Conservation (phyloP, 768 basidiomycete species). For the Boletus vermiculosoides region DNA sequence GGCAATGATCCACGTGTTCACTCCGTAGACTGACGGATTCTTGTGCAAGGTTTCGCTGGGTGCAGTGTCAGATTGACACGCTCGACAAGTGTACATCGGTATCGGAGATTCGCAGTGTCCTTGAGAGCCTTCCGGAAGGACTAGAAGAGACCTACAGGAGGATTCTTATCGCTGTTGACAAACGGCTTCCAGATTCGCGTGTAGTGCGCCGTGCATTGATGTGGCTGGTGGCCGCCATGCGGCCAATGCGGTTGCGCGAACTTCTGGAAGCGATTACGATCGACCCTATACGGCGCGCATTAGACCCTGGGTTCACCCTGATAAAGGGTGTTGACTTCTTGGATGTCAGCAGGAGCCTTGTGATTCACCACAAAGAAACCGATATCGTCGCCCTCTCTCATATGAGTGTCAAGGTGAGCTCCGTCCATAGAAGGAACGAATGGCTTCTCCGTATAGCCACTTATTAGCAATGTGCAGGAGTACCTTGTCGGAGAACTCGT, state of each 20-base stretch:
- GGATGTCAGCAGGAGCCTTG: background rate
- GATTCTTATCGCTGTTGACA: conserved; percentile 11
- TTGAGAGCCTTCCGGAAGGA: no score
- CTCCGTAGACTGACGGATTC: no score
- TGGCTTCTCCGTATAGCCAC: background rate
- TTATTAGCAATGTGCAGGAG: conserved; percentile 1
- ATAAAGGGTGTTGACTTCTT: background rate
- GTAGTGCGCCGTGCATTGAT: conserved; percentile 6
- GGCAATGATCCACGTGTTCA: no score
- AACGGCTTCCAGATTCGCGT: background rate
- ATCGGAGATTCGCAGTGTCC: no score
- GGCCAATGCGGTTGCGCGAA: conserved; percentile 8
- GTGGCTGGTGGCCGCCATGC: conserved; percentile 13
- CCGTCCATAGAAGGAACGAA: no score
- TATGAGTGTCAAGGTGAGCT: conserved; percentile 19
- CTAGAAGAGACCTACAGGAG: no score
- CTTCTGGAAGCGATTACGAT: conserved; percentile 11
- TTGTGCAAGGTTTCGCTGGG: no score
- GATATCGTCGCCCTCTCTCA: no score
- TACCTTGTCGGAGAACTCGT: conserved; percentile 15
- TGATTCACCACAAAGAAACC: no score
- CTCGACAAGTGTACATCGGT: no score
- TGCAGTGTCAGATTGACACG: no score
- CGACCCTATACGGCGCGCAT: background rate
- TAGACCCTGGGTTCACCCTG: background rate